phyloP scores from a whole-genome alignment of 768 basidiomycete species.

The Kwoniella botswanensis region DNA sequence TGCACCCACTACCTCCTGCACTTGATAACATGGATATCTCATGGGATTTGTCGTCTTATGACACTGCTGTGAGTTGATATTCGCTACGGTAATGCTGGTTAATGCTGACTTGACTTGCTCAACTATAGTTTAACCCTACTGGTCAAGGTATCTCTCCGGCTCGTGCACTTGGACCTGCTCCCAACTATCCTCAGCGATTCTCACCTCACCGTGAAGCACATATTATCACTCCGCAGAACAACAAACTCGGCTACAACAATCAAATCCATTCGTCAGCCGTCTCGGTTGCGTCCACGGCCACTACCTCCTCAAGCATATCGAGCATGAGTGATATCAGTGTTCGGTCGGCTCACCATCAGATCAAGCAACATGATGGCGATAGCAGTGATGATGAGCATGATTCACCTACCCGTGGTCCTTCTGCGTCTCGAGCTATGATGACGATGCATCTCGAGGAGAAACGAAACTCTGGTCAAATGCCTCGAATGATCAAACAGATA shows the following conservation, averaged over 20 bases:
- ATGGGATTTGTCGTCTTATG: conserved; percentile 17
- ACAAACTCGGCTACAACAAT: conserved; percentile 28
- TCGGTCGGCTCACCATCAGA: conserved; percentile 17
- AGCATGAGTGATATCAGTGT: conserved; percentile 26
- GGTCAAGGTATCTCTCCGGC: conserved; percentile 50
- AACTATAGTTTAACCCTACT: conserved; percentile 13
- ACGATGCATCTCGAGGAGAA: conserved; percentile 36
- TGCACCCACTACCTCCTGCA: conserved; percentile 15
- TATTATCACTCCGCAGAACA: conserved; percentile 41
- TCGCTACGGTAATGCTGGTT: not conserved
- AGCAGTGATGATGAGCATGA: conserved; percentile 48
- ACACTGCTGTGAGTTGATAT: conserved; percentile 14
- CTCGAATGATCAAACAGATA: conserved; percentile 17
- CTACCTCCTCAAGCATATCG: conserved; percentile 25
- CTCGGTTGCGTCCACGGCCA: conserved; percentile 31
- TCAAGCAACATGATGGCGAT: conserved; percentile 13
- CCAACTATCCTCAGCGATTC: conserved; percentile 33
- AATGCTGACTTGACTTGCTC: not conserved
- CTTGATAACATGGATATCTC: conserved; percentile 27
- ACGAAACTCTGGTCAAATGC: not conserved
- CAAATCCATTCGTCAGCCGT: conserved; percentile 40
- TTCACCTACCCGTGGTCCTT: conserved; percentile 42
- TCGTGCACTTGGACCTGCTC: conserved; percentile 49
- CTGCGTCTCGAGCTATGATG: conserved; percentile 28
- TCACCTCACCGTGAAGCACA: conserved; percentile 27